A percentile compares a stretch with the other conserved stretches of the same genome.
phyloP scores from a whole-genome alignment of 139 green algal species.

The Pleodorina starrii region DNA sequence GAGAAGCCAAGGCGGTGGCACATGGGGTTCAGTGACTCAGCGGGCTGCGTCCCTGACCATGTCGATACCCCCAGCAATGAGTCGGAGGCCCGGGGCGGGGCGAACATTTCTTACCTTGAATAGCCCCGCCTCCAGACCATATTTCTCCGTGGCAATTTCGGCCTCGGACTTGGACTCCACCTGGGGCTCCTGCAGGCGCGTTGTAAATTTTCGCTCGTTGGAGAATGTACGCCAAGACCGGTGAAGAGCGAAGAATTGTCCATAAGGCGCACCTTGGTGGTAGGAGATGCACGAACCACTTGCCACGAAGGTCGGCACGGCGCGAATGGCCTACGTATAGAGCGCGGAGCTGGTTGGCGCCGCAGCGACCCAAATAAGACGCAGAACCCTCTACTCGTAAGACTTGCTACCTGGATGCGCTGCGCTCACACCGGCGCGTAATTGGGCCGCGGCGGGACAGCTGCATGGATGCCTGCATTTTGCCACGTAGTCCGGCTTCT shows the following conservation, averaged over 20 bases:
- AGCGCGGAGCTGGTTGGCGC: slow-evolving; percentile 12
- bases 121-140: slow-evolving; percentile 91
- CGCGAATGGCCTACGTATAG: slow-evolving; percentile 6
- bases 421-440: not conserved
- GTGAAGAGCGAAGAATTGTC: not conserved
- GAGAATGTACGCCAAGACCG: not conserved
- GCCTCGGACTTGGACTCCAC: slow-evolving; percentile 51
- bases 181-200: slow-evolving; percentile 22
- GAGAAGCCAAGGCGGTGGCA: too few relatives aligned
- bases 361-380: slow-evolving; percentile 18
- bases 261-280: not conserved
- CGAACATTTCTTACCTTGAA: slow-evolving; percentile 88
- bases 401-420: not conserved
- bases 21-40: too few relatives aligned
- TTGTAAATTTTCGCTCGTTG: not conserved
- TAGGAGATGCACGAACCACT: not conserved
- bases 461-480: slow-evolving; percentile 27
- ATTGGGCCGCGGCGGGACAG: not conserved
- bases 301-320: slow-evolving; percentile 22
- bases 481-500: slow-evolving; percentile 1
- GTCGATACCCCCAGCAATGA: too few relatives aligned
- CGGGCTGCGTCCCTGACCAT: too few relatives aligned
- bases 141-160: slow-evolving; percentile 85
- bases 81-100: too few relatives aligned
- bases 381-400: not conserved